These are phyloP conservation scores for Didymella arachidicola DNA, from an alignment of 2,329 filamentous ascomycete species.

Conservation along the genomic window DNA sequence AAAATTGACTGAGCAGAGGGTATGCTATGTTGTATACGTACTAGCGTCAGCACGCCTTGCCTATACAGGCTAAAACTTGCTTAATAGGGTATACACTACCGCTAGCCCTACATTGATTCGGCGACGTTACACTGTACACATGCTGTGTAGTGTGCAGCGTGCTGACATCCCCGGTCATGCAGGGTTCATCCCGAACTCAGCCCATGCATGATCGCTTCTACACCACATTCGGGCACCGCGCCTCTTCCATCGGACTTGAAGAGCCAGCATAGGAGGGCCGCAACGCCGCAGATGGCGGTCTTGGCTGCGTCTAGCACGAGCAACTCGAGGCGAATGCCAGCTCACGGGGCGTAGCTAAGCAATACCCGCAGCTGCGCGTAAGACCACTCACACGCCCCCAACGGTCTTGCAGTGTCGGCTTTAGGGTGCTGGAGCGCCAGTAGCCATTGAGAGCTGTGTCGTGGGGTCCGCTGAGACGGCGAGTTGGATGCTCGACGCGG, in stretches of 20 bases:
- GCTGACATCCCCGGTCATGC: constrained; percentile 14
- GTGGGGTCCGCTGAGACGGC: background rate
- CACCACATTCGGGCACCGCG: background rate
- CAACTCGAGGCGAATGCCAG: constrained; percentile 5
- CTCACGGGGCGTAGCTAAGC: constrained; percentile 1
- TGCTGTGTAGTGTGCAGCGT: background rate
- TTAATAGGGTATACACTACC: too few species aligned
- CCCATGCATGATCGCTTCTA: constrained; percentile 1
- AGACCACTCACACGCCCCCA: constrained; percentile 13
- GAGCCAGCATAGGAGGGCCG: background rate
- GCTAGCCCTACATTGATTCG: too few species aligned
- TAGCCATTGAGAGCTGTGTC: background rate
- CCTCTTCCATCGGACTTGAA: background rate
- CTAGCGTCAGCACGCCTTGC: too few species aligned
- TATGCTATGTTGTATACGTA: too few species aligned
- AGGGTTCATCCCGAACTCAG: constrained; percentile 2
- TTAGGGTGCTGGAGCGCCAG: background rate
- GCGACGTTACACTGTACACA: constrained; percentile 14
- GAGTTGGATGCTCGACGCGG: too few species aligned
- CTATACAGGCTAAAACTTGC: too few species aligned
- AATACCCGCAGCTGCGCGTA: constrained; percentile 5
- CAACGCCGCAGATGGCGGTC: background rate
- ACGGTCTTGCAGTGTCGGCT: constrained; percentile 3
- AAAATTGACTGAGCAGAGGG: too few species aligned
- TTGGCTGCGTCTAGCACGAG: background rate